phyloP scores from a whole-genome alignment of 768 basidiomycete species.

The Trametes cubensis region DNA sequence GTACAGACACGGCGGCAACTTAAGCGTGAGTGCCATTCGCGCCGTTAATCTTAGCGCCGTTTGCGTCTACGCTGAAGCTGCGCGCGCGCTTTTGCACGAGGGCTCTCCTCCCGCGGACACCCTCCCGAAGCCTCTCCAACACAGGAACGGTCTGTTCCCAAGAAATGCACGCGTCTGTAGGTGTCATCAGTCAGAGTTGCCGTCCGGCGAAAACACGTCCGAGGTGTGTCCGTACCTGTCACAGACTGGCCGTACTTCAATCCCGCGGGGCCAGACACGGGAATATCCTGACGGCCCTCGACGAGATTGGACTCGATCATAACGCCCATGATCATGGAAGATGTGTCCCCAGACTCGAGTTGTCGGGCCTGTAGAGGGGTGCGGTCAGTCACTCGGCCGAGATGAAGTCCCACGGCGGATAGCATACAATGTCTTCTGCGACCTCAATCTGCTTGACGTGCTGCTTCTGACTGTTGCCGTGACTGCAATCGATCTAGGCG shows the following conservation, averaged over 20 bases:
- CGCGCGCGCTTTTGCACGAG: slow-evolving; percentile 41
- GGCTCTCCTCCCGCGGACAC: slow-evolving; percentile 75
- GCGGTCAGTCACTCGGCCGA: background rate
- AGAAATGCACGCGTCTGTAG: slow-evolving; percentile 52
- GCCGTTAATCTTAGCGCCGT: slow-evolving; percentile 24
- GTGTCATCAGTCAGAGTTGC: background rate
- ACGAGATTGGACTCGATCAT: slow-evolving; percentile 95
- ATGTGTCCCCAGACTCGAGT: slow-evolving; percentile 71
- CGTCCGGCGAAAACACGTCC: background rate
- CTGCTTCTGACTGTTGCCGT: slow-evolving; percentile 94
- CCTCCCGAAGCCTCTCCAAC: slow-evolving; percentile 84
- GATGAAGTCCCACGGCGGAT: slow-evolving; percentile 11
- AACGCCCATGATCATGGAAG: slow-evolving; percentile 79
- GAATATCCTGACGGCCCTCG: slow-evolving; percentile 86
- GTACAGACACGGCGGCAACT: background rate
- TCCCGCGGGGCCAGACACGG: slow-evolving; percentile 66
- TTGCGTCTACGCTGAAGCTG: slow-evolving; percentile 24
- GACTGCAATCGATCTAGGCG: slow-evolving; percentile 89
- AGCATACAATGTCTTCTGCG: slow-evolving; percentile 82
- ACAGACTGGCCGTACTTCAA: slow-evolving; percentile 86
- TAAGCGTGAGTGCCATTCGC: slow-evolving; percentile 23
- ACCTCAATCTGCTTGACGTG: slow-evolving; percentile 87
- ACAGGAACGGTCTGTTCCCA: slow-evolving; percentile 86
- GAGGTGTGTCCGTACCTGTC: slow-evolving; percentile 59
- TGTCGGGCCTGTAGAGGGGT: slow-evolving; percentile 59